A percentile compares a stretch with the other conserved stretches of the same genome.
These are phyloP conservation scores for Penicillium bovifimosum DNA, from an alignment of 495 filamentous ascomycete genomes.

Conservation along the genomic window DNA sequence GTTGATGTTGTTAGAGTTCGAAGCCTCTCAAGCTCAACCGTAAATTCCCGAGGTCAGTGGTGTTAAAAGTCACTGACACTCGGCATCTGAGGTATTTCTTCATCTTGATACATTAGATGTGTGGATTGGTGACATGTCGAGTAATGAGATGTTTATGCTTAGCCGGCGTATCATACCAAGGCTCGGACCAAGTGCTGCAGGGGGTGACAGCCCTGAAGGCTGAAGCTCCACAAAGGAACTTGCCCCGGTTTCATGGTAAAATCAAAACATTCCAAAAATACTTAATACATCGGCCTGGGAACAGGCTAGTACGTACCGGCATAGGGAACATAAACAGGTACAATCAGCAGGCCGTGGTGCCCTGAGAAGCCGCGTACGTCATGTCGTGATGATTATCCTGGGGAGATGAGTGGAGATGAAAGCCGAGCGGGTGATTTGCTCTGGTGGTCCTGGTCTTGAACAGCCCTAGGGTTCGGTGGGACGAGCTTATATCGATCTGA, in stretches of 20 bases:
- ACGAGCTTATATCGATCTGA: neutral
- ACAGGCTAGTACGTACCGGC: neutral
- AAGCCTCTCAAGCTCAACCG: neutral
- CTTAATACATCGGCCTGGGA: neutral
- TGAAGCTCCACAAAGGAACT: neutral
- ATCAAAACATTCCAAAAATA: neutral
- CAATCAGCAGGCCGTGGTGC: neutral
- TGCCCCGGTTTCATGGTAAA: constrained; percentile 4
- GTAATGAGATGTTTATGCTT: neutral
- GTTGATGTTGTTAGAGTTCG: neutral
- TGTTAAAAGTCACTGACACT: neutral
- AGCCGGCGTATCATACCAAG: neutral
- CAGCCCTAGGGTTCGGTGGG: too few relatives aligned
- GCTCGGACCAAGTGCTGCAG: constrained; percentile 3
- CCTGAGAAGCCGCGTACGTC: constrained; percentile 3
- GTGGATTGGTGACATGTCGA: neutral
- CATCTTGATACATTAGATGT: neutral
- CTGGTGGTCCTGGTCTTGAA: neutral
- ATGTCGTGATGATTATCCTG: neutral
- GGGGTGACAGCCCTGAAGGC: constrained; percentile 1
- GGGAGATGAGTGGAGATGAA: neutral
- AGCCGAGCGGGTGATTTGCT: neutral
- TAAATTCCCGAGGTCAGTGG: neutral
- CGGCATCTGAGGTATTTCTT: neutral
- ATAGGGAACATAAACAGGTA: neutral